These are phyloP conservation scores for Ploettnerulaceae sp. DNA, from an alignment of 2,329 filamentous ascomycete species.

Conservation along the genomic window DNA sequence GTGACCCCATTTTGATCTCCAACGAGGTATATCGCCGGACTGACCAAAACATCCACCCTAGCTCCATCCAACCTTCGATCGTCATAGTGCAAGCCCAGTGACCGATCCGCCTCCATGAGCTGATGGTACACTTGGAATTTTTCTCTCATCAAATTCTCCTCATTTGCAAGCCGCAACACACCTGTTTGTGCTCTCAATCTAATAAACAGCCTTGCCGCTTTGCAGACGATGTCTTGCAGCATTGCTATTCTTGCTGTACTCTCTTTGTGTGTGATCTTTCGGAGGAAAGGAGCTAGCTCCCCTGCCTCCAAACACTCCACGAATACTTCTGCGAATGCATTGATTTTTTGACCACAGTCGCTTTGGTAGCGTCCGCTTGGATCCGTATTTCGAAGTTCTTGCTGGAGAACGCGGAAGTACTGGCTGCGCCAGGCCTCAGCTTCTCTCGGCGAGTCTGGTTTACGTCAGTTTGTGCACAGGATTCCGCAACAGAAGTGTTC, in stretches of 20 bases:
- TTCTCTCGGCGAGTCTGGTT: neutral
- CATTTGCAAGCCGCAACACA: neutral
- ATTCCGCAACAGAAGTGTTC: neutral
- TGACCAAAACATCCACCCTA: neutral
- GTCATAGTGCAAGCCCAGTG: neutral
- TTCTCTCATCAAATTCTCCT: neutral
- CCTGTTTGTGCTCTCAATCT: neutral
- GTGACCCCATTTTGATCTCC: neutral
- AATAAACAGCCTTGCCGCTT: neutral
- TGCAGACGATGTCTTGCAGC: neutral
- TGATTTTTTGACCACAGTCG: neutral
- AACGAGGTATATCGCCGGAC: neutral
- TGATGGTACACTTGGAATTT: neutral
- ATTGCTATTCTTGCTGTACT: neutral
- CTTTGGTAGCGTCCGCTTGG: too few species aligned
- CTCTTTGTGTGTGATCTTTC: neutral
- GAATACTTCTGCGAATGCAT: neutral
- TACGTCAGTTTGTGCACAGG: neutral
- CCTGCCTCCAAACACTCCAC: neutral
- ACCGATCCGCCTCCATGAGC: neutral
- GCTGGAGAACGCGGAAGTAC: neutral
- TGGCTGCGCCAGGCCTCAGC: neutral
- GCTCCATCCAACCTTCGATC: neutral
- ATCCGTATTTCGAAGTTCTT: neutral
- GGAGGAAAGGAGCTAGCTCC: neutral